Percentiles rank a stretch among this genome's conserved stretches.
Conservation (phyloP, 2,329 filamentous ascomycete genomes). For the Paecilomyces sp. region DNA sequence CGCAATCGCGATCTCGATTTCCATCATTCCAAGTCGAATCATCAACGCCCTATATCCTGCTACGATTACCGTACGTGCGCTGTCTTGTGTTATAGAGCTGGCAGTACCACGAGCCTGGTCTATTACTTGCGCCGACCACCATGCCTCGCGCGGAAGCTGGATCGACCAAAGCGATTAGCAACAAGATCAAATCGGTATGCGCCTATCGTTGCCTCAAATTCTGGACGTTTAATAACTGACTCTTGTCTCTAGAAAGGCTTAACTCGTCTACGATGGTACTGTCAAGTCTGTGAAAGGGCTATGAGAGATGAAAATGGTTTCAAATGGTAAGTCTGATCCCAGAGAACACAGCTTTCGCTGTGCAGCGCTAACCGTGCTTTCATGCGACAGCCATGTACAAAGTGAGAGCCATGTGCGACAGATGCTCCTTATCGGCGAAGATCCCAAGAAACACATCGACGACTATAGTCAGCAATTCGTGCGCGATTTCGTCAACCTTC, state of each 20-base stretch:
- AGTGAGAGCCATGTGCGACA: constrained; percentile 83
- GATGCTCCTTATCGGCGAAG: constrained; percentile 80
- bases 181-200: constrained; percentile 75
- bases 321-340: constrained; percentile 45
- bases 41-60: not conserved
- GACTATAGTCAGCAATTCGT: constrained; percentile 77
- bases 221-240: constrained; percentile 4
- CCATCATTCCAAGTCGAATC: not conserved
- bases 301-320: constrained; percentile 84
- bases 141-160: constrained; percentile 94
- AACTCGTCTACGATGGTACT: constrained; percentile 86
- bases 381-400: constrained; percentile 59
- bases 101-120: not conserved
- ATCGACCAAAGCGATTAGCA: constrained; percentile 81
- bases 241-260: constrained; percentile 34
- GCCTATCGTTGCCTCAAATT: constrained; percentile 28
- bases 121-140: constrained; percentile 24
- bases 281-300: constrained; percentile 70
- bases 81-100: not conserved
- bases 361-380: constrained; percentile 4
- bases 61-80: not conserved
- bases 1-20: not conserved
- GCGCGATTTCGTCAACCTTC: constrained; percentile 66
- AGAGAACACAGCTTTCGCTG: not conserved
- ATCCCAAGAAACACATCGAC: constrained; percentile 76